A percentile compares a stretch with the other conserved stretches of the same genome.
phyloP scores from a whole-genome alignment of 1,139 yeast genomes.

The Yamadazyma spencermartinsiae region DNA sequence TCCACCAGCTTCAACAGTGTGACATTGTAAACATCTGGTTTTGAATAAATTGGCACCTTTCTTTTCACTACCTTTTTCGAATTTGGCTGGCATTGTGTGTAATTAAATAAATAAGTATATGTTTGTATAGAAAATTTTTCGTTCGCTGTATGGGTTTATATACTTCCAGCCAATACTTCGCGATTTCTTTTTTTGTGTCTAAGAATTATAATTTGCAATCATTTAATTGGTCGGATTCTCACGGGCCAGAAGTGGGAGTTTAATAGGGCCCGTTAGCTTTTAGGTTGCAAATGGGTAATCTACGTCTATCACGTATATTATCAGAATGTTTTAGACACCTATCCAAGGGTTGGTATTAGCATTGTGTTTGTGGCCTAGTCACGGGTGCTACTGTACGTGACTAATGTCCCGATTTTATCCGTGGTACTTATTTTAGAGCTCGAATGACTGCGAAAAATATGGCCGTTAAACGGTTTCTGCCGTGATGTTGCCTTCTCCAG shows the following conservation, averaged over 20 bases:
- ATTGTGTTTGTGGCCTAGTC: too few relatives aligned
- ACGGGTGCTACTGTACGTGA: too few relatives aligned
- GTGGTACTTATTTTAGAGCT: too few relatives aligned
- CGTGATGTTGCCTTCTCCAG: too few relatives aligned
- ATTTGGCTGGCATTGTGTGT: slow-evolving; percentile 60
- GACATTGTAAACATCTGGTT: slow-evolving; percentile 99
- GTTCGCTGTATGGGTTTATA: slow-evolving; percentile 6
- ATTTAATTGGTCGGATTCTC: slow-evolving; percentile 11
- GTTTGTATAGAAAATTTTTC: slow-evolving; percentile 7
- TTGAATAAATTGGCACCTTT: slow-evolving; percentile 98
- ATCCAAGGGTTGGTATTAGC: too few relatives aligned
- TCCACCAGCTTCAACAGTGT: slow-evolving; percentile 94
- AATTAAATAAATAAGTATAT: slow-evolving; percentile 1
- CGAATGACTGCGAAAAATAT: too few relatives aligned
- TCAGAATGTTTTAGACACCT: too few relatives aligned
- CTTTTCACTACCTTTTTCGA: slow-evolving; percentile 80
- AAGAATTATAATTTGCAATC: slow-evolving; percentile 10
- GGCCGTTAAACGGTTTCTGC: too few relatives aligned
- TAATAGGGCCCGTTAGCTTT: too few relatives aligned
- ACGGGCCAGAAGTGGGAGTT: background rate
- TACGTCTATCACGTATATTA: too few relatives aligned
- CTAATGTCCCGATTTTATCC: too few relatives aligned
- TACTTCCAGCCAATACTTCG: background rate
- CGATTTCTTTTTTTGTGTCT: slow-evolving; percentile 6
- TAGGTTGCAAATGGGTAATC: too few relatives aligned